A percentile compares a stretch with the other conserved stretches of the same genome.
phyloP scores from a whole-genome alignment of 768 basidiomycete genomes.

The Antrodiella citrinella region DNA sequence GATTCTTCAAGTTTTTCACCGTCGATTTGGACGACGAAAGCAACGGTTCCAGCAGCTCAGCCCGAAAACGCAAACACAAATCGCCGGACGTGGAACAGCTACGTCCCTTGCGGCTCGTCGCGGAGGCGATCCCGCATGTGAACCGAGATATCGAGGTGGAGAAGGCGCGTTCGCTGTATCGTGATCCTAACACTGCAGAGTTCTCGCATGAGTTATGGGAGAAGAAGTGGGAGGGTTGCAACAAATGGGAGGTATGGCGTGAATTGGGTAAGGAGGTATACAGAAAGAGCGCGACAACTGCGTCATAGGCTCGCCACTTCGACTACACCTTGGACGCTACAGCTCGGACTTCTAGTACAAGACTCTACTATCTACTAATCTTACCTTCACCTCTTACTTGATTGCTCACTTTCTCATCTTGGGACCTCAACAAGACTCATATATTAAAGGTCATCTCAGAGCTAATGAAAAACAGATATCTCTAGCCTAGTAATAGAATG shows the following conservation, averaged over 20 bases:
- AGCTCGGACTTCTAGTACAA: too few relatives aligned
- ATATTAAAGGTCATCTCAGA: too few relatives aligned
- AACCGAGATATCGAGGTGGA: not conserved
- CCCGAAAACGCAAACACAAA: not conserved
- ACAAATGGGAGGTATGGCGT: conserved; percentile 1
- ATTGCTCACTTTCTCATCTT: too few relatives aligned
- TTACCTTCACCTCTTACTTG: too few relatives aligned
- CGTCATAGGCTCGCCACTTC: too few relatives aligned
- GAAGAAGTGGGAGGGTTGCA: not conserved
- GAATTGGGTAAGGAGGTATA: conserved; percentile 1
- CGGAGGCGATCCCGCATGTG: not conserved
- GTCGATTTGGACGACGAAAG: not conserved
- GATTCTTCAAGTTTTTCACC: conserved; percentile 2
- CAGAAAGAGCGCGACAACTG: not conserved
- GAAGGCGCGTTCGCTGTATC: not conserved
- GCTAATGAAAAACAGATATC: too few relatives aligned
- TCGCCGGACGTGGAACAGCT: not conserved
- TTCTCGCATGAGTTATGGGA: not conserved
- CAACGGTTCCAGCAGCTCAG: too few relatives aligned
- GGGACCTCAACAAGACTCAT: too few relatives aligned
- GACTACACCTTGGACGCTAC: too few relatives aligned
- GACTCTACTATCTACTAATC: too few relatives aligned
- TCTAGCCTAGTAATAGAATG: too few relatives aligned
- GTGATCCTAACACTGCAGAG: not conserved
- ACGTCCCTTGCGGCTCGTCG: not conserved